Percentiles rank a stretch among this genome's conserved stretches.
Evolutionary conservation across 2,329 filamentous ascomycete species (phyloP).

Genomic region (Rosellinia necatrix): DNA sequence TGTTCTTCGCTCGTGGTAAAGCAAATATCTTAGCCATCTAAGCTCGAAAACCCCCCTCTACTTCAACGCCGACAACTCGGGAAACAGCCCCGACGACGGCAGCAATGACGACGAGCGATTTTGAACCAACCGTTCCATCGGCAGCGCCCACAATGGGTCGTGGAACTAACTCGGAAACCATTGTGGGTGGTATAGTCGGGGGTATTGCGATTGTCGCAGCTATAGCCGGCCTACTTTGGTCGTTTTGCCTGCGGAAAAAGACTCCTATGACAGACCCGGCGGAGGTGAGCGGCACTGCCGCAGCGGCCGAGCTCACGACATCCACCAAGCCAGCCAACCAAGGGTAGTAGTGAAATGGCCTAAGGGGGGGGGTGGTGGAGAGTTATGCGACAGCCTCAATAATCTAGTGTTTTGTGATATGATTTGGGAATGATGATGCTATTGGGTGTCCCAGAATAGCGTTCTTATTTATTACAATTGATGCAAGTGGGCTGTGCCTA

Average conservation of each 20-base stretch:
- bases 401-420: too few species aligned
- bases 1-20: not conserved
- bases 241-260: slow-evolving; percentile 19
- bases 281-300: slow-evolving; percentile 3
- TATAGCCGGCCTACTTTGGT: slow-evolving; percentile 18
- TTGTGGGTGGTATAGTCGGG: slow-evolving; percentile 27
- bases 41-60: not conserved
- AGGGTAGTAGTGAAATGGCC: slow-evolving; percentile 9
- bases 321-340: not conserved
- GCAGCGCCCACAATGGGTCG: too few species aligned
- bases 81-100: not conserved
- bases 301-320: not conserved
- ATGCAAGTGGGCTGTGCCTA: too few species aligned
- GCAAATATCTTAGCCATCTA: not conserved
- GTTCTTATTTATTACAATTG: too few species aligned
- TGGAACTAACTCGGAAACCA: too few species aligned
- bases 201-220: slow-evolving; percentile 21
- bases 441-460: too few species aligned
- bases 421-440: too few species aligned
- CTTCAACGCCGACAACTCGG: not conserved
- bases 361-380: too few species aligned
- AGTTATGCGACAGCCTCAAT: too few species aligned
- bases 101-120: too few species aligned
- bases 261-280: not conserved
- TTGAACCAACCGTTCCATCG: too few species aligned